Conservation (phyloP, 1,284 basidiomycete genomes). For the Mrakiaceae sp. region DNA sequence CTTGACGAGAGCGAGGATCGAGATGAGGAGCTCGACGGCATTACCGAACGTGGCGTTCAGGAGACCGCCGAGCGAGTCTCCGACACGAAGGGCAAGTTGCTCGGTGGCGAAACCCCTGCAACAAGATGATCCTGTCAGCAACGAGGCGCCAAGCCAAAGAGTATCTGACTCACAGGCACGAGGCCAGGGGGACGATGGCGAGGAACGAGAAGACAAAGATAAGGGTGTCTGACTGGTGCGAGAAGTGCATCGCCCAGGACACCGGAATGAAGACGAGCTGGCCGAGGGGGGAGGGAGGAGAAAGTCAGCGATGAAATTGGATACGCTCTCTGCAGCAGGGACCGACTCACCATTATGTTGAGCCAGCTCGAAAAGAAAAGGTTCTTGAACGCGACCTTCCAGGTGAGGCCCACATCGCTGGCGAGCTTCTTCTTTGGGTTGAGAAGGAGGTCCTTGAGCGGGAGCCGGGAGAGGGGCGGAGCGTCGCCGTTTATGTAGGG, state of each 20-base stretch:
- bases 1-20: slow-evolving; percentile 54
- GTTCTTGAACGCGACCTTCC: not conserved
- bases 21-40: slow-evolving; percentile 19
- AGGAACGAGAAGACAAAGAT: slow-evolving; percentile 61
- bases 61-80: slow-evolving; percentile 36
- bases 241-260: slow-evolving; percentile 60
- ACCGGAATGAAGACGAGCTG: slow-evolving; percentile 44
- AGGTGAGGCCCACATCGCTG: slow-evolving; percentile 12
- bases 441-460: slow-evolving; percentile 2
- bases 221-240: slow-evolving; percentile 43
- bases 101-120: slow-evolving; percentile 19
- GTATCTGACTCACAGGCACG: slow-evolving; percentile 33
- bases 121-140: too few species aligned
- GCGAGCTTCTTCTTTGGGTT: slow-evolving; percentile 11
- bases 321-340: not conserved
- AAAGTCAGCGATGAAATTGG: not conserved
- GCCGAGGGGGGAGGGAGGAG: not conserved
- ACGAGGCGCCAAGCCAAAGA: too few species aligned
- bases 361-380: not conserved
- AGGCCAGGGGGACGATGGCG: slow-evolving; percentile 37
- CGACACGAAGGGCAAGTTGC: slow-evolving; percentile 22
- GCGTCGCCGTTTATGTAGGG: too few species aligned
- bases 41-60: slow-evolving; percentile 38
- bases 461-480: too few species aligned
- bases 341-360: not conserved